Percentiles rank a stretch among this genome's conserved stretches.
These are phyloP conservation scores for Tetrahymena malaccensis DNA, from an alignment of 73 alveolate genomes.

Conservation along the genomic window DNA sequence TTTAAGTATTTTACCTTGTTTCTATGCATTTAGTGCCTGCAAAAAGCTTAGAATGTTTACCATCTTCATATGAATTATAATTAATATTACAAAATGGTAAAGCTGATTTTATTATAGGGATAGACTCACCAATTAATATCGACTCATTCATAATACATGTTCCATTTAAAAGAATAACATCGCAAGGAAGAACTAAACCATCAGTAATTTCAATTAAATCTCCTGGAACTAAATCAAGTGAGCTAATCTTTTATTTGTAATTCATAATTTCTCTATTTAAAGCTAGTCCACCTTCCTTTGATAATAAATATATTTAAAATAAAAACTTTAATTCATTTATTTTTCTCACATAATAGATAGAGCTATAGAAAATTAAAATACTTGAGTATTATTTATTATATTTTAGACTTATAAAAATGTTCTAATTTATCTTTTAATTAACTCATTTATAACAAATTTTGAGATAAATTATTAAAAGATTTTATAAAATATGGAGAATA, in stretches of 20 bases:
- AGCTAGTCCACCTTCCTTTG: neutral
- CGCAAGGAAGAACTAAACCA: neutral
- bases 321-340: too few species aligned
- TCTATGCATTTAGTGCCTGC: constrained; percentile 52
- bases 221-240: neutral
- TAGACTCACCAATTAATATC: constrained; percentile 91
- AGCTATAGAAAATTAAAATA: too few species aligned
- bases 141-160: constrained; percentile 81
- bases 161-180: constrained; percentile 43
- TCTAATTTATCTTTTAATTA: too few species aligned
- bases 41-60: constrained; percentile 17
- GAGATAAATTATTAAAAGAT: too few species aligned
- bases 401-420: too few species aligned
- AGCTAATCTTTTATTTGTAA: neutral
- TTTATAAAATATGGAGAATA: too few species aligned
- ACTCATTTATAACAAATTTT: too few species aligned
- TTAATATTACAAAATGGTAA: constrained; percentile 51
- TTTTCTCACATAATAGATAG: too few species aligned
- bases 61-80: constrained; percentile 20
- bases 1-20: neutral
- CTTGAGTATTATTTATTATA: too few species aligned
- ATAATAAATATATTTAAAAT: too few species aligned
- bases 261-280: too few species aligned
- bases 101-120: constrained; percentile 76
- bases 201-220: neutral